Conservation (phyloP, 2,329 filamentous ascomycete genomes). For the Ceratocystiopsis sp. region DNA sequence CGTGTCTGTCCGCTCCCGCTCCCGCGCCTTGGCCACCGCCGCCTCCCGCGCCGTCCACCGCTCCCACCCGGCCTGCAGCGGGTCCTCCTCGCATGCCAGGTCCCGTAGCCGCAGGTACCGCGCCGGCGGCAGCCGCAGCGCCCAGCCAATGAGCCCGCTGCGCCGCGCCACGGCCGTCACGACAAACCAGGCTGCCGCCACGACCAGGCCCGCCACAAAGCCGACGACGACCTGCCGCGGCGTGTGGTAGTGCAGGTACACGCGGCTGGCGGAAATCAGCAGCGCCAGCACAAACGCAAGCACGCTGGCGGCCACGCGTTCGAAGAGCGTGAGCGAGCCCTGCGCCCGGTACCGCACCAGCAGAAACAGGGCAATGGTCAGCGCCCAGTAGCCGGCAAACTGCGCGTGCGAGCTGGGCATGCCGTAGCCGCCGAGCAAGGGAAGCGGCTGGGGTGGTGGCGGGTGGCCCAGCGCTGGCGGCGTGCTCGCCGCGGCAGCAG, state of each 20-base stretch:
- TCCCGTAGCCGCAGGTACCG: conserved; percentile 61
- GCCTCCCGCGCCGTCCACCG: conserved; percentile 53
- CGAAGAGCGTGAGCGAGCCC: conserved; percentile 14
- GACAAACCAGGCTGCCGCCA: conserved; percentile 64
- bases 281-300: conserved; percentile 44
- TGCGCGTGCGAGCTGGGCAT: conserved; percentile 94
- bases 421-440: conserved; percentile 50
- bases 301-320: conserved; percentile 38
- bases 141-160: conserved; percentile 55
- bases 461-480: too few relatives aligned
- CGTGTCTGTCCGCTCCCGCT: background rate
- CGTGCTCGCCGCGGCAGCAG: too few relatives aligned
- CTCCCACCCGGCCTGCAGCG: conserved; percentile 85
- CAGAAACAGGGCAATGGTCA: conserved; percentile 72
- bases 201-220: conserved; percentile 48
- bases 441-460: conserved; percentile 1
- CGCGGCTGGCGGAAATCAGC: conserved; percentile 61
- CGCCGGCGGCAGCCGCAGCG: conserved; percentile 46
- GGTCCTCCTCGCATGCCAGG: conserved; percentile 70
- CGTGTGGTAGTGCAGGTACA: conserved; percentile 91
- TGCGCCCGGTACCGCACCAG: conserved; percentile 58
- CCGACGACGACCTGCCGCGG: conserved; percentile 74
- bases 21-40: conserved; percentile 7
- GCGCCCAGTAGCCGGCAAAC: conserved; percentile 81
- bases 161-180: conserved; percentile 50